These are phyloP conservation scores for Fraxinus excelsior DNA, from an alignment of 257 asterid genomes.

Conservation along the genomic window DNA sequence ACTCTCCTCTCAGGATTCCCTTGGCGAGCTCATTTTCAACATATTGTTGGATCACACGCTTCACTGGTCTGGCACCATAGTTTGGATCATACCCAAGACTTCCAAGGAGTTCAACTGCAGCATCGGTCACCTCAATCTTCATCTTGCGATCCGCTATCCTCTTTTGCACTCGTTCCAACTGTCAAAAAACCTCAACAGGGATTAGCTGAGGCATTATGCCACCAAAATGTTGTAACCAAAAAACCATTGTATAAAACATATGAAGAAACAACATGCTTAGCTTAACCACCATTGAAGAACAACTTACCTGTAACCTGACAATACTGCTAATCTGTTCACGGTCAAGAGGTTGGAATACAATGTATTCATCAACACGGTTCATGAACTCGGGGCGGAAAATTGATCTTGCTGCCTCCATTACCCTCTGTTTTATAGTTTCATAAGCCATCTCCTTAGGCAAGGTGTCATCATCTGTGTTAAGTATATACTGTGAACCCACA, in stretches of 20 bases:
- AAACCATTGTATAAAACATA: not conserved
- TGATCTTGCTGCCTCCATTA: slow-evolving; percentile 85
- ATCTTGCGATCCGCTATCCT: slow-evolving; percentile 83
- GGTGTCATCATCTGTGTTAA: slow-evolving; percentile 57
- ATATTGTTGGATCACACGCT: slow-evolving; percentile 82
- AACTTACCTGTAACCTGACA: slow-evolving; percentile 72
- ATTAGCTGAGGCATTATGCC: not conserved
- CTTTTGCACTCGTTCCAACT: slow-evolving; percentile 85
- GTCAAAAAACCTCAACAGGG: slow-evolving; percentile 5
- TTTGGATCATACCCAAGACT: slow-evolving; percentile 87
- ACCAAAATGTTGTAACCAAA: not conserved
- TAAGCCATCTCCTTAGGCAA: slow-evolving; percentile 63
- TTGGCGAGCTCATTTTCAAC: slow-evolving; percentile 90
- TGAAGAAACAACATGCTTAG: not conserved
- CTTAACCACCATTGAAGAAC: not conserved
- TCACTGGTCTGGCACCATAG: slow-evolving; percentile 97
- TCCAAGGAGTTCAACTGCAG: slow-evolving; percentile 71
- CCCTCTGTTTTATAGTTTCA: slow-evolving; percentile 68
- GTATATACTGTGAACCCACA: slow-evolving; percentile 87
- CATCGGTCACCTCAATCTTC: slow-evolving; percentile 70
- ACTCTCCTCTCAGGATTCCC: slow-evolving; percentile 88
- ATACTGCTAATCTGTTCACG: slow-evolving; percentile 69
- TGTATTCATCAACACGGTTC: slow-evolving; percentile 94
- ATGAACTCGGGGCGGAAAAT: slow-evolving; percentile 92
- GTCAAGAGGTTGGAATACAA: slow-evolving; percentile 92